Conservation (phyloP, 352 stramenopile species). For the Phytophthora constricta region DNA sequence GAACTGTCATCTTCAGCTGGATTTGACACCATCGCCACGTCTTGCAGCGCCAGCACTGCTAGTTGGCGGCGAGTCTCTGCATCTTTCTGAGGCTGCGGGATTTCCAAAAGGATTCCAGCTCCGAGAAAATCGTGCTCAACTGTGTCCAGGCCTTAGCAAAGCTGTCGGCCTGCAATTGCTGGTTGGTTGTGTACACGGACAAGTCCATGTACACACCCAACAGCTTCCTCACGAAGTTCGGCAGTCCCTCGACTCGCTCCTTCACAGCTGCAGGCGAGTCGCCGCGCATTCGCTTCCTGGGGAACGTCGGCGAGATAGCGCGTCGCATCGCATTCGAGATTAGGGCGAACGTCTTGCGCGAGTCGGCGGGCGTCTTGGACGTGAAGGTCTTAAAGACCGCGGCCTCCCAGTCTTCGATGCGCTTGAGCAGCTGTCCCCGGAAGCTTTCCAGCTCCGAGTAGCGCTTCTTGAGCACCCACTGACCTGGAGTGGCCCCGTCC, state of each 20-base stretch:
- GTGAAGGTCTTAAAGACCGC: slow-evolving; percentile 36
- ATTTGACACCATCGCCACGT: slow-evolving; percentile 32
- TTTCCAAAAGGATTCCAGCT: slow-evolving; percentile 57
- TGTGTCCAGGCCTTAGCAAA: slow-evolving; percentile 28
- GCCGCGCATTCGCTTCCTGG: slow-evolving; percentile 54
- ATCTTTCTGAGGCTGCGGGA: slow-evolving; percentile 55
- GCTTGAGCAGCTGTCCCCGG: slow-evolving; percentile 43
- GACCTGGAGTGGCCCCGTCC: slow-evolving; percentile 8
- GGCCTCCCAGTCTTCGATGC: slow-evolving; percentile 53
- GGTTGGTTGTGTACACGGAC: slow-evolving; percentile 51
- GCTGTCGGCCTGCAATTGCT: slow-evolving; percentile 19
- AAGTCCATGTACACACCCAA: slow-evolving; percentile 59
- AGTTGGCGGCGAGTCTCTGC: slow-evolving; percentile 44
- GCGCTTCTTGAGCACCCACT: slow-evolving; percentile 62
- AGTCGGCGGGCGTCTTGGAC: slow-evolving; percentile 27
- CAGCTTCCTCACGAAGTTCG: slow-evolving; percentile 57
- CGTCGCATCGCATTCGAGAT: slow-evolving; percentile 58
- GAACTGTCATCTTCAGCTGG: slow-evolving; percentile 6
- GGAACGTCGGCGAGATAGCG: slow-evolving; percentile 51
- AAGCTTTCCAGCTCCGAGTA: slow-evolving; percentile 66
- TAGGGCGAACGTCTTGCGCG: slow-evolving; percentile 39
- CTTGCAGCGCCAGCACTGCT: slow-evolving; percentile 56
- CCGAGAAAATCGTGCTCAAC: slow-evolving; percentile 39
- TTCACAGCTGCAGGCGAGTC: slow-evolving; percentile 48
- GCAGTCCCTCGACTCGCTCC: slow-evolving; percentile 42